These are phyloP conservation scores for Myxozyma geophila DNA, from an alignment of 805 yeast genomes.

Conservation along the genomic window DNA sequence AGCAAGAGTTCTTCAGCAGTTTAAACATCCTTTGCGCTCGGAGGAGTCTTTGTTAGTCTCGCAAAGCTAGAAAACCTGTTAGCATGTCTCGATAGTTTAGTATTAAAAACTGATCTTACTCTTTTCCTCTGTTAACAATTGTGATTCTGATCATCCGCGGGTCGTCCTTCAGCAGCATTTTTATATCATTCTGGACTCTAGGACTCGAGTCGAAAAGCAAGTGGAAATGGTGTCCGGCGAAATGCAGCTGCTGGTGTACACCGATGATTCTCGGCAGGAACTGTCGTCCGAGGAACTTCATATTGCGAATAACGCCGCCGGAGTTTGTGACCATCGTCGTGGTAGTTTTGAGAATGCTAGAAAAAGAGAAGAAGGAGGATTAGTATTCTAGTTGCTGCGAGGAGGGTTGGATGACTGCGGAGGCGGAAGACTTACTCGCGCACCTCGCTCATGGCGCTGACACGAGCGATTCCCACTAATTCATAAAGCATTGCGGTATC, in stretches of 20 bases:
- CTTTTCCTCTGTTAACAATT: constrained; percentile 35
- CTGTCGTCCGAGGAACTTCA: constrained; percentile 76
- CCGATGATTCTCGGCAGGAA: constrained; percentile 79
- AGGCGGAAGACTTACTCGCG: constrained; percentile 49
- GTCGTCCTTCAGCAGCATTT: constrained; percentile 78
- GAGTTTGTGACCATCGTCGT: constrained; percentile 83
- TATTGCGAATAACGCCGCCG: constrained; percentile 90
- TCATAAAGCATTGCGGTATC: constrained; percentile 76
- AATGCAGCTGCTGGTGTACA: constrained; percentile 86
- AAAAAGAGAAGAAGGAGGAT: not conserved
- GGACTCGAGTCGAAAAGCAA: constrained; percentile 87
- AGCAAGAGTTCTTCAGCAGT: no score
- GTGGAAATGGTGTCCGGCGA: constrained; percentile 85
- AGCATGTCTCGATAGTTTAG: not conserved
- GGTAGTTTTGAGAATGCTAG: constrained; percentile 59
- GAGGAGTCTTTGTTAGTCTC: not conserved
- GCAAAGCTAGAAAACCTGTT: not conserved
- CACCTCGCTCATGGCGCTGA: constrained; percentile 65
- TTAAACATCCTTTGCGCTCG: not conserved
- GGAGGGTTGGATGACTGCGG: not conserved
- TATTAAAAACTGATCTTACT: constrained; percentile 1
- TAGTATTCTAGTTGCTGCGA: not conserved
- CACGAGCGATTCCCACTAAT: constrained; percentile 86
- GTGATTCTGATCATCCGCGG: constrained; percentile 87
- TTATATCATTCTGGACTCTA: constrained; percentile 82